phyloP scores from a whole-genome alignment of 306 rosid genomes.

The Dryas alaskensis region DNA sequence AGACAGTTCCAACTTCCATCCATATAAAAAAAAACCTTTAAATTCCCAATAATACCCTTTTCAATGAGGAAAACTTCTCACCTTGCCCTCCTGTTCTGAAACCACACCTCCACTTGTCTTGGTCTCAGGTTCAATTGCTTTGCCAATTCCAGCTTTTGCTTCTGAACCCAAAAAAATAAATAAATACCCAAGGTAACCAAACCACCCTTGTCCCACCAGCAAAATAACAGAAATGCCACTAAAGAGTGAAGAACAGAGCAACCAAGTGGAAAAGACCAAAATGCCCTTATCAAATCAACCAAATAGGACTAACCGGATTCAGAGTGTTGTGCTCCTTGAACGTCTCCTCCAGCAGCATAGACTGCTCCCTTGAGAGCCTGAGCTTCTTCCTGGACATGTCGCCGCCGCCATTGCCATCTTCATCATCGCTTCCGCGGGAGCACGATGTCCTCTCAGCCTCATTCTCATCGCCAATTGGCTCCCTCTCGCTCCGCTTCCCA shows the following conservation, averaged over 20 bases:
- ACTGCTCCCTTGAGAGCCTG: slow-evolving; percentile 78
- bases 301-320: slow-evolving; percentile 60
- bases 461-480: slow-evolving; percentile 51
- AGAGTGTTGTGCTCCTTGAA: slow-evolving; percentile 85
- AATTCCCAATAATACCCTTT: too few relatives aligned
- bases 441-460: slow-evolving; percentile 68
- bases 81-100: slow-evolving; percentile 95
- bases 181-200: neutral
- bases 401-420: slow-evolving; percentile 55
- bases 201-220: neutral
- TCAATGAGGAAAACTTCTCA: slow-evolving; percentile 26
- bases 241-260: neutral
- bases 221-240: slow-evolving; percentile 22
- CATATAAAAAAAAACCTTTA: neutral
- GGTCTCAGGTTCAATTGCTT: slow-evolving; percentile 73
- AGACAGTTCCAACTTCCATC: slow-evolving; percentile 24
- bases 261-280: slow-evolving; percentile 9
- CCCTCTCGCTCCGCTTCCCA: slow-evolving; percentile 82
- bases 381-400: slow-evolving; percentile 76
- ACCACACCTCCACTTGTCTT: slow-evolving; percentile 98
- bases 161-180: slow-evolving; percentile 35
- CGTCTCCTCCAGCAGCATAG: slow-evolving; percentile 72
- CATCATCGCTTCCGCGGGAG: slow-evolving; percentile 64
- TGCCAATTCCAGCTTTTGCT: slow-evolving; percentile 88
- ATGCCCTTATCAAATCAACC: neutral